Evolutionary conservation across 805 yeast species (phyloP).

Genomic region (Candida piceae): DNA sequence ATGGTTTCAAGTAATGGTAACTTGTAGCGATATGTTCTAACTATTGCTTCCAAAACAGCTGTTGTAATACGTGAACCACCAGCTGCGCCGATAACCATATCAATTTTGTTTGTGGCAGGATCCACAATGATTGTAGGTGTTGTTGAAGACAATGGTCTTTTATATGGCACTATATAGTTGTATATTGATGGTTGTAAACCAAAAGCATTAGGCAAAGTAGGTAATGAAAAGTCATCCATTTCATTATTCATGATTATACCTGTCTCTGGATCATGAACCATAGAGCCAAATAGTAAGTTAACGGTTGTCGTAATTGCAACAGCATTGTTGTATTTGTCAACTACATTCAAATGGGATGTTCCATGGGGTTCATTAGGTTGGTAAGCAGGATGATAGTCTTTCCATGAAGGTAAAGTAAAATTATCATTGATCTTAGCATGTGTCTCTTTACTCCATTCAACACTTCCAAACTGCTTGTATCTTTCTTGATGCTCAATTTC

Average conservation of each 20-base stretch:
- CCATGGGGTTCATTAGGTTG: conserved; percentile 82
- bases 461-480: conserved; percentile 40
- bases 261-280: conserved; percentile 73
- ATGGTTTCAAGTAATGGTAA: conserved; percentile 61
- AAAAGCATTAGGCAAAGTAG: conserved; percentile 67
- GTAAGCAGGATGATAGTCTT: conserved; percentile 72
- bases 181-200: conserved; percentile 74
- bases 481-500: conserved; percentile 29
- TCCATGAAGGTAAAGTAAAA: conserved; percentile 59
- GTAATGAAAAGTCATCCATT: conserved; percentile 91
- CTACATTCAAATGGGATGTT: conserved; percentile 79
- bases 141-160: conserved; percentile 81
- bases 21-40: conserved; percentile 55
- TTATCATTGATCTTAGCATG: conserved; percentile 46
- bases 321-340: conserved; percentile 71
- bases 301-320: conserved; percentile 87
- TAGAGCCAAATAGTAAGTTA: conserved; percentile 76
- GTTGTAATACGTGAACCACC: conserved; percentile 90
- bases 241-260: conserved; percentile 84
- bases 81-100: conserved; percentile 81
- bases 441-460: conserved; percentile 55
- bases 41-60: conserved; percentile 74
- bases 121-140: conserved; percentile 66
- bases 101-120: conserved; percentile 40
- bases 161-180: conserved; percentile 70